These are phyloP conservation scores for Cordyceps sp. DNA, from an alignment of 2,329 filamentous ascomycete species.

Conservation along the genomic window DNA sequence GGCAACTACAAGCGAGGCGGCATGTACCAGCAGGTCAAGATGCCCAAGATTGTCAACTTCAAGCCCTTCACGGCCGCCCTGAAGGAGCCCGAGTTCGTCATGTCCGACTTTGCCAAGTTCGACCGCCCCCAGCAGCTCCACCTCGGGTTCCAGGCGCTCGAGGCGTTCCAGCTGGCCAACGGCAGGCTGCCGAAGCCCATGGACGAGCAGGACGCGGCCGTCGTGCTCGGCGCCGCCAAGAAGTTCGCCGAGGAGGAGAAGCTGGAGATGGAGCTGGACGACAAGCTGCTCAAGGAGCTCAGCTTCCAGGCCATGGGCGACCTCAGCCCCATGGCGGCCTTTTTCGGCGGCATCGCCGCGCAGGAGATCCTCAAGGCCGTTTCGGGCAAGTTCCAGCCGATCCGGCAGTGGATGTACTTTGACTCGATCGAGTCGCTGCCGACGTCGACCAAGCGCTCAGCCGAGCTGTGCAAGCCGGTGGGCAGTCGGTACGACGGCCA, in stretches of 20 bases:
- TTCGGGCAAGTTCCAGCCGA: slow-evolving; percentile 94
- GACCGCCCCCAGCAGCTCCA: slow-evolving; percentile 88
- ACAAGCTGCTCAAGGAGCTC: slow-evolving; percentile 83
- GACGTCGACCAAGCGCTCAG: slow-evolving; percentile 53
- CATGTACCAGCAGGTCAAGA: slow-evolving; percentile 91
- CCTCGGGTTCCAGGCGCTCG: slow-evolving; percentile 79
- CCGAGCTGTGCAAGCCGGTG: slow-evolving; percentile 74
- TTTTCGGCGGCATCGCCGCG: slow-evolving; percentile 85
- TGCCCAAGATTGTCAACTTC: slow-evolving; percentile 88
- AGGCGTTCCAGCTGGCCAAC: slow-evolving; percentile 64
- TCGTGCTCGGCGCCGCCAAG: slow-evolving; percentile 61
- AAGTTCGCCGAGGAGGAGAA: slow-evolving; percentile 59
- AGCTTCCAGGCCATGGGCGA: slow-evolving; percentile 91
- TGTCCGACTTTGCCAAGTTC: slow-evolving; percentile 96
- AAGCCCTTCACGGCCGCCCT: slow-evolving; percentile 63
- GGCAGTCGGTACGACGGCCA: slow-evolving; percentile 89
- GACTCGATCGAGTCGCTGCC: slow-evolving; percentile 95
- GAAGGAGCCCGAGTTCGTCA: slow-evolving; percentile 73
- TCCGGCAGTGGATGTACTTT: slow-evolving; percentile 92
- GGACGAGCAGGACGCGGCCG: slow-evolving; percentile 66
- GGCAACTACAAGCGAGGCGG: slow-evolving; percentile 81
- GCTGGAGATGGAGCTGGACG: slow-evolving; percentile 54
- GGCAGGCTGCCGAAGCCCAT: slow-evolving; percentile 66
- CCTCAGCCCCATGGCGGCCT: slow-evolving; percentile 78
- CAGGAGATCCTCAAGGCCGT: slow-evolving; percentile 95